Conservation (phyloP, 768 basidiomycete genomes). For the Termitomyces sp. region DNA sequence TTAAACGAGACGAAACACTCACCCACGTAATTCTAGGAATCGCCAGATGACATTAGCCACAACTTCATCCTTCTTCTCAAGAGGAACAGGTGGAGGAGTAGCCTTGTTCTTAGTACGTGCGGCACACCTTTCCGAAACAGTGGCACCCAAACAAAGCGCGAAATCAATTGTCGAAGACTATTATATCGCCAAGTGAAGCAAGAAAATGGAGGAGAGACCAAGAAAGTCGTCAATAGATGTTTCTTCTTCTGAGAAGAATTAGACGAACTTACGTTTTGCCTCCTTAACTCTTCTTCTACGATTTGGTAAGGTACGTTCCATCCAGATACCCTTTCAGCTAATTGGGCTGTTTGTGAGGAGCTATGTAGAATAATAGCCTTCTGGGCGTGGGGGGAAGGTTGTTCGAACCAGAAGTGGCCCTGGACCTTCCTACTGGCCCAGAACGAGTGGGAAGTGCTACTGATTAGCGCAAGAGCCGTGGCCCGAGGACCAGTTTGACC, state of each 20-base stretch:
- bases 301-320: conserved; percentile 86
- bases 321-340: conserved; percentile 80
- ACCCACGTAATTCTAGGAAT: conserved; percentile 79
- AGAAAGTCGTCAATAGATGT: conserved; percentile 19
- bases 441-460: conserved; percentile 69
- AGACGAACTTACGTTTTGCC: conserved; percentile 79
- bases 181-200: conserved; percentile 3
- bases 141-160: conserved; percentile 88
- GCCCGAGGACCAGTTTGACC: conserved; percentile 91
- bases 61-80: conserved; percentile 98
- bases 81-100: conserved; percentile 27
- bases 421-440: conserved; percentile 78
- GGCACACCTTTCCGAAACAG: conserved; percentile 74
- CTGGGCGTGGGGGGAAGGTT: conserved; percentile 40
- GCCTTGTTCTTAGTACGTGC: conserved; percentile 70
- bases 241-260: conserved; percentile 15
- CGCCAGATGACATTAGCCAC: conserved; percentile 99
- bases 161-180: conserved; percentile 98
- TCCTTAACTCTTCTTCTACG: conserved; percentile 90
- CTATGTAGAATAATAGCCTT: conserved; percentile 69
- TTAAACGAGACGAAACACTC: conserved; percentile 6
- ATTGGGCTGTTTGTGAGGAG: conserved; percentile 72
- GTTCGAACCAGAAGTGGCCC: conserved; percentile 75
- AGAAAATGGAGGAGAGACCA: conserved; percentile 10
- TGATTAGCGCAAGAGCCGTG: conserved; percentile 83